Percentiles rank a stretch among this genome's conserved stretches.
Conservation (phyloP, 2,329 filamentous ascomycete genomes). For the Penicillium italicum region DNA sequence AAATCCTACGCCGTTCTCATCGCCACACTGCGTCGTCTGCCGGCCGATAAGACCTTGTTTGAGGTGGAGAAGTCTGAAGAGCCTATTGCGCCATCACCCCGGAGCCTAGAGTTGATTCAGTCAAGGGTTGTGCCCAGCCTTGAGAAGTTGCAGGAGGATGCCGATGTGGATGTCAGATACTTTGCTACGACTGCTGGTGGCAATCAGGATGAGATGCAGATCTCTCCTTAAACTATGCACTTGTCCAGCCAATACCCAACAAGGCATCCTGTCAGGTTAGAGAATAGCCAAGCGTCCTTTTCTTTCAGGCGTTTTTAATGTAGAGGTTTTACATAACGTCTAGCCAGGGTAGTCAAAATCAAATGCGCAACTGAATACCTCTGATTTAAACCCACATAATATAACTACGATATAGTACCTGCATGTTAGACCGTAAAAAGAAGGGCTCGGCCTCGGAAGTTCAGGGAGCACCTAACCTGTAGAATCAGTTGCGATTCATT, state of each 20-base stretch:
- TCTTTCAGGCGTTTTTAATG: conserved; percentile 35
- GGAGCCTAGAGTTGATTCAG: conserved; percentile 75
- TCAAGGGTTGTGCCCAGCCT: conserved; percentile 83
- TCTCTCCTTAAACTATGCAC: conserved; percentile 39
- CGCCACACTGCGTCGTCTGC: conserved; percentile 84
- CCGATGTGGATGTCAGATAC: conserved; percentile 96
- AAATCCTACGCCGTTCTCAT: conserved; percentile 94
- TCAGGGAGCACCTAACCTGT: too few relatives aligned
- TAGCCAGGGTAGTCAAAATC: conserved; percentile 19
- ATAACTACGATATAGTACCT: neutral
- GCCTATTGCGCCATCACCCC: conserved; percentile 57
- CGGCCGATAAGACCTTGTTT: conserved; percentile 80
- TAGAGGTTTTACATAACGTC: conserved; percentile 32
- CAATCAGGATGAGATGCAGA: conserved; percentile 54
- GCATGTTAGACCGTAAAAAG: neutral
- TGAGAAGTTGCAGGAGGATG: conserved; percentile 93
- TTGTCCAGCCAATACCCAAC: conserved; percentile 7
- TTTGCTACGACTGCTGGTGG: conserved; percentile 87
- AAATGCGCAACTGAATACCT: conserved; percentile 14
- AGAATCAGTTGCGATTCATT: conserved; percentile 12
- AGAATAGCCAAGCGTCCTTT: conserved; percentile 39
- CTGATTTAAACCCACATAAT: neutral
- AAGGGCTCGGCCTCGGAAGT: neutral
- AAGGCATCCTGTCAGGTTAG: conserved; percentile 34
- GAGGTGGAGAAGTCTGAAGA: conserved; percentile 75